Percentiles rank a stretch among this genome's conserved stretches.
phyloP scores from a whole-genome alignment of 257 asterid species.

The Vinca minor region DNA sequence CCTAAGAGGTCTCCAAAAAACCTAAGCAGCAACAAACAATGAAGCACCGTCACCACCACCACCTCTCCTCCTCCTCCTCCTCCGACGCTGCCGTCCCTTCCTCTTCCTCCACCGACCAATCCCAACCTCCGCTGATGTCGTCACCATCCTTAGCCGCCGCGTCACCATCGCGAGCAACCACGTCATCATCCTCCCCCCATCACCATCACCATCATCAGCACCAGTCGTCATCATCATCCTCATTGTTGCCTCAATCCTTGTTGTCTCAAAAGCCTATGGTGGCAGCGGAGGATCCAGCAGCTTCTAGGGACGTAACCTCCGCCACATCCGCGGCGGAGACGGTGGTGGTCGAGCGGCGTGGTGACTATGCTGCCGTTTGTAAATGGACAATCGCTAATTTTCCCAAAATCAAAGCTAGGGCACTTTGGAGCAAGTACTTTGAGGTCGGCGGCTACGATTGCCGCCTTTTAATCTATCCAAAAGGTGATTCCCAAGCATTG shows the following conservation, averaged over 20 bases:
- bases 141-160: too few relatives aligned
- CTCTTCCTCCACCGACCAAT: slow-evolving; percentile 14
- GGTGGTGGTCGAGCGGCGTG: slow-evolving; percentile 67
- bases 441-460: slow-evolving; percentile 97
- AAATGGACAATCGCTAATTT: slow-evolving; percentile 83
- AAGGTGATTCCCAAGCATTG: slow-evolving; percentile 94
- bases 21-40: slow-evolving; percentile 47
- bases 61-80: slow-evolving; percentile 23
- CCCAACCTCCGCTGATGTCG: slow-evolving; percentile 3
- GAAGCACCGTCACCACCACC: slow-evolving; percentile 35
- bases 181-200: slow-evolving; percentile 21
- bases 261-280: slow-evolving; percentile 49
- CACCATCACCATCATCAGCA: too few relatives aligned
- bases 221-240: slow-evolving; percentile 12
- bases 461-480: slow-evolving; percentile 78
- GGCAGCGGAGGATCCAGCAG: slow-evolving; percentile 64
- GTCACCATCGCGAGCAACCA: slow-evolving; percentile 11
- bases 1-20: slow-evolving; percentile 26
- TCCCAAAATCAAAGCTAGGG: slow-evolving; percentile 67
- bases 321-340: slow-evolving; percentile 54
- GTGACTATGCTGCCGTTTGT: slow-evolving; percentile 69
- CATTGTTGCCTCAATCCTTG: slow-evolving; percentile 32
- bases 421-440: slow-evolving; percentile 90
- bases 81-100: slow-evolving; percentile 57
- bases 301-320: slow-evolving; percentile 44